A percentile compares a stretch with the other conserved stretches of the same genome.
Conservation (phyloP, 805 yeast species). For the Limtongozyma cylindracea region DNA sequence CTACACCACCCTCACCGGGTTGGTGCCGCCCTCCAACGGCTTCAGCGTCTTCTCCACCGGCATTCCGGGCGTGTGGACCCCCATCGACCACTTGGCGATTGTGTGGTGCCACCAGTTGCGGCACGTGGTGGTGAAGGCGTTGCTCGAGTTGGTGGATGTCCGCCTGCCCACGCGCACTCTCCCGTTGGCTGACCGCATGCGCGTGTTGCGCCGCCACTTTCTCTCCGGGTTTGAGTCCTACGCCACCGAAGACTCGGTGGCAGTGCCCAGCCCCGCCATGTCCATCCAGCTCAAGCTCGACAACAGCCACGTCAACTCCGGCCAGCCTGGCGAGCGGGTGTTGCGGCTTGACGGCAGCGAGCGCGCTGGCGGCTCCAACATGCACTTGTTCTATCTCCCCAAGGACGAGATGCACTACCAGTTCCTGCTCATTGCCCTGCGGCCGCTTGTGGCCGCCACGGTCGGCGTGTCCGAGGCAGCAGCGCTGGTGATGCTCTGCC, state of each 20-base stretch:
- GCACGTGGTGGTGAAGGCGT: conserved; percentile 24
- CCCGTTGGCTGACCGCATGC: conserved; percentile 30
- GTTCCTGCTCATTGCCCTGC: too few relatives aligned
- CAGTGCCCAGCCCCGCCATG: background rate
- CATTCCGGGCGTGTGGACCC: conserved; percentile 79
- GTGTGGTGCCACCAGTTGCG: conserved; percentile 92
- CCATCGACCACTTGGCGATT: conserved; percentile 82
- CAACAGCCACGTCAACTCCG: conserved; percentile 1
- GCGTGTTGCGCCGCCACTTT: conserved; percentile 16
- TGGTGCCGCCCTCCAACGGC: conserved; percentile 56
- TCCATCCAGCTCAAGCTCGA: conserved; percentile 2
- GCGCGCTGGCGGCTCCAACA: too few relatives aligned
- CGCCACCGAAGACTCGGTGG: conserved; percentile 6
- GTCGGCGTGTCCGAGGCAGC: too few relatives aligned
- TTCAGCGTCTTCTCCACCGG: conserved; percentile 68
- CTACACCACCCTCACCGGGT: conserved; percentile 47
- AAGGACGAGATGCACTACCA: too few relatives aligned
- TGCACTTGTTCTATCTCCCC: too few relatives aligned
- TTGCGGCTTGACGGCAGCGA: too few relatives aligned
- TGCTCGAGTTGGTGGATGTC: conserved; percentile 35
- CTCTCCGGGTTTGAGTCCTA: conserved; percentile 33
- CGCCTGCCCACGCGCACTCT: conserved; percentile 20
- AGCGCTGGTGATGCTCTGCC: too few relatives aligned
- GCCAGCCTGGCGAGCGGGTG: too few relatives aligned
- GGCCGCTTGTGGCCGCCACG: too few relatives aligned